Conservation (phyloP, 257 asterid genomes). For the Henckelia pumila region DNA sequence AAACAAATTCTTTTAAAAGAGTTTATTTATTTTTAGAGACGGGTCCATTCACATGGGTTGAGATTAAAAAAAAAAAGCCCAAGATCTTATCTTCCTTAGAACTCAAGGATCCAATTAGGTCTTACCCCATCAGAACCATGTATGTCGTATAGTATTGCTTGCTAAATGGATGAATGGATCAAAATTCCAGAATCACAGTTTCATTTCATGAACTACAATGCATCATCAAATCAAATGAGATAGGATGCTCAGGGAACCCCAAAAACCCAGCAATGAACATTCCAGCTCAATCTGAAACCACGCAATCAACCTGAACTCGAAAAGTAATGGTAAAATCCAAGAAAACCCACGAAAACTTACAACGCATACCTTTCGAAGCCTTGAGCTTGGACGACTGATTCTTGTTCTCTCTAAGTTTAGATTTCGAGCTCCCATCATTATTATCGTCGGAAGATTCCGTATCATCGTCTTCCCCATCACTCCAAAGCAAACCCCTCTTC, state of each 20-base stretch:
- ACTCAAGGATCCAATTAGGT: too few relatives aligned
- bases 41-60: too few relatives aligned
- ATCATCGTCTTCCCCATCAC: conserved; percentile 46
- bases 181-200: too few relatives aligned
- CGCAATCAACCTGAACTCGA: background rate
- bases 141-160: too few relatives aligned
- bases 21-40: too few relatives aligned
- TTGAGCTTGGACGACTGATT: conserved; percentile 36
- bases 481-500: conserved; percentile 57
- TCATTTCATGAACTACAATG: too few relatives aligned
- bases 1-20: too few relatives aligned
- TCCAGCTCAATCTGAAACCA: background rate
- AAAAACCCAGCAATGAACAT: background rate
- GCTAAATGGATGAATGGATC: too few relatives aligned
- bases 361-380: conserved; percentile 42
- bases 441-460: conserved; percentile 42
- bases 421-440: conserved; percentile 24
- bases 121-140: too few relatives aligned
- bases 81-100: too few relatives aligned
- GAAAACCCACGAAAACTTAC: background rate
- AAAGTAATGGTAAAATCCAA: background rate
- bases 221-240: background rate
- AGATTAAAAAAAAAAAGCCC: too few relatives aligned
- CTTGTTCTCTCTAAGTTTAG: conserved; percentile 19
- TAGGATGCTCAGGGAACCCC: too few relatives aligned